Evolutionary conservation across 371 early-diverging fungal species (phyloP).

Genomic region (Amoeboaphelidium protococcarum): DNA sequence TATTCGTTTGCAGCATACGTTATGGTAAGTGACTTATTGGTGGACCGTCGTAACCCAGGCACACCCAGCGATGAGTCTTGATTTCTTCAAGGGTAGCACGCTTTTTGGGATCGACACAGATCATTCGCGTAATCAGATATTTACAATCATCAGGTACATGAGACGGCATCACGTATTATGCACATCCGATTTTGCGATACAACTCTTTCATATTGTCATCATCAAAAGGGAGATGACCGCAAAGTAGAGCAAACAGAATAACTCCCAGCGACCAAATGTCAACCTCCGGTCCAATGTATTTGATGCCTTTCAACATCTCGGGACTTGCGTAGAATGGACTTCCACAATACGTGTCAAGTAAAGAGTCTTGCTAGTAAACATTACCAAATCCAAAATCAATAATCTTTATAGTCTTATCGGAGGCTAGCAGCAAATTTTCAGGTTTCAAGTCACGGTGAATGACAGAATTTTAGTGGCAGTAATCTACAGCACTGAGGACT

Average conservation of each 20-base stretch:
- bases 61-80: conserved; percentile 21
- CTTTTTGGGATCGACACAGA: conserved; percentile 20
- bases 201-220: conserved; percentile 22
- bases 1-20: conserved; percentile 7
- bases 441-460: conserved; percentile 96
- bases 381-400: conserved; percentile 94
- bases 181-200: conserved; percentile 26
- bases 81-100: conserved; percentile 22
- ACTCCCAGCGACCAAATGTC: conserved; percentile 21
- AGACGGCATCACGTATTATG: conserved; percentile 16
- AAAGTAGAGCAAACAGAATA: conserved; percentile 19
- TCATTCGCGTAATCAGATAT: conserved; percentile 18
- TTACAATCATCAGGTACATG: conserved; percentile 14
- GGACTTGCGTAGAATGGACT: conserved; percentile 67
- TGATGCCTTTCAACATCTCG: conserved; percentile 41
- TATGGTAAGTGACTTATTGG: conserved; percentile 17
- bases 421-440: conserved; percentile 72
- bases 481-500: conserved; percentile 60
- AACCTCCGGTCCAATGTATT: conserved; percentile 40
- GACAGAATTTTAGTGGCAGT: conserved; percentile 43
- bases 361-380: conserved; percentile 43
- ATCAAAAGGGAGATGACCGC: conserved; percentile 21
- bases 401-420: conserved; percentile 64
- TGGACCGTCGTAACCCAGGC: conserved; percentile 15
- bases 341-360: conserved; percentile 77